Base-by-base conservation (phyloP, 148 eudicot genomes). In the Bassia scoparia region DNA sequence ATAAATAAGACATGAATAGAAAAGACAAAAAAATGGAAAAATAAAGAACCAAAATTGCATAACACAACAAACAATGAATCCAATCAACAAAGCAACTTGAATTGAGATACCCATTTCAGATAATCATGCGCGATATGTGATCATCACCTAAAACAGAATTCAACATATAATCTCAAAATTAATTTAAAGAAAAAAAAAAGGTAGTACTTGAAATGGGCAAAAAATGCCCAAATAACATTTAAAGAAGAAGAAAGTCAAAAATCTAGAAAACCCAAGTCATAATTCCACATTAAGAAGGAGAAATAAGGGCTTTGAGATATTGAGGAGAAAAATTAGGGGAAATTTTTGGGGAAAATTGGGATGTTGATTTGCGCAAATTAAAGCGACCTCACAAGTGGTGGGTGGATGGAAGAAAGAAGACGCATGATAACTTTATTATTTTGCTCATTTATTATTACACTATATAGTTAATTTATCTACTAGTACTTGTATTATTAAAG, bases 191-290 rank as follows among this genome's bases (percentile, higher is more conserved):
- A n/a, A 7, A 12, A 54, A 46, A 52, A 35, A 37, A 35, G 70
- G 68, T 74, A 74, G 78, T n/a, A n/a, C 78, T 79, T 79, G 49
- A 26, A 20, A 64, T 44, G 54, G 54, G 62, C 50, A 73, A 50
- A 44, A 21, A 64, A 76, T 70, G 29, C 69, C 58, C 66, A 5
- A 59, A 16, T 46, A 50, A 59, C 17, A 54, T 68, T 23, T 35
- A 68, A 3, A 59, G 34, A 29, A 26, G n/a, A 62, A 61, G 55
- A 62, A 26, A 70, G 74, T 67, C 65, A 66, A 71, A 80, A 81
- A 71, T 76, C 83, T 76, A 75, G 80, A 81, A 79, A 79, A 72
- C 75, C 76, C 78, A 77, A 61, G 65, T 71, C 81, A 76, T 69
- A 60, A 79, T 55, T 80, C 37, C 50, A 31, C 73, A 71, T 54